phyloP scores from a whole-genome alignment of 768 basidiomycete species.

The Inosperma sp. region DNA sequence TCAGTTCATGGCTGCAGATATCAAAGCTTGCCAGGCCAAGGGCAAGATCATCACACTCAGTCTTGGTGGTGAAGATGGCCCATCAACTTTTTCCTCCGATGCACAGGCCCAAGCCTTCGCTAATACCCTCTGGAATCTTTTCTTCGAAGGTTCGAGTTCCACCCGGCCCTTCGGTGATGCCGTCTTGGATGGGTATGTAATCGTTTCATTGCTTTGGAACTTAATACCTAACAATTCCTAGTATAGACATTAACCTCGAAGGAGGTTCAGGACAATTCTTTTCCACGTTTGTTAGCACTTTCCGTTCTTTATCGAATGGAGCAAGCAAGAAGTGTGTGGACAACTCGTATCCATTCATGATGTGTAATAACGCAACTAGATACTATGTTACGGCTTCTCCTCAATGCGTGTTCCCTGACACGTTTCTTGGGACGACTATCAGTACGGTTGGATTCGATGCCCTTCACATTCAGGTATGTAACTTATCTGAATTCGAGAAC shows the following conservation, averaged over 20 bases:
- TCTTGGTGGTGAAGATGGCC: conserved; percentile 51
- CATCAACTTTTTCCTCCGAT: conserved; percentile 47
- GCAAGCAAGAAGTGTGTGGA: conserved; percentile 44
- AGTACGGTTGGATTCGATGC: conserved; percentile 61
- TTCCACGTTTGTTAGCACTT: conserved; percentile 43
- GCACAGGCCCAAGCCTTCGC: conserved; percentile 50
- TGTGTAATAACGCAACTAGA: too few species aligned
- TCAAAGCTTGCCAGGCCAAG: conserved; percentile 53
- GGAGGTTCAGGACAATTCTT: conserved; percentile 46
- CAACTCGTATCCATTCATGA: not conserved
- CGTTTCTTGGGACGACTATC: conserved; percentile 47
- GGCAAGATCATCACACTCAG: conserved; percentile 49
- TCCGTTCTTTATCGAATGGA: conserved; percentile 40
- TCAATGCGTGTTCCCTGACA: conserved; percentile 61
- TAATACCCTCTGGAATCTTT: conserved; percentile 60
- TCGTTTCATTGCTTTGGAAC: not conserved
- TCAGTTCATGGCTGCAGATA: conserved; percentile 48
- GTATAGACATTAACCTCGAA: conserved; percentile 63
- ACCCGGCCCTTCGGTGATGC: conserved; percentile 61
- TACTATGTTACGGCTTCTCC: conserved; percentile 55
- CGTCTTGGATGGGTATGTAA: conserved; percentile 54
- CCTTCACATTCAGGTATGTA: conserved; percentile 55
- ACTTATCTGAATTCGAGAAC: too few species aligned
- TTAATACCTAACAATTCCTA: conserved; percentile 12
- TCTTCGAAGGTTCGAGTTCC: conserved; percentile 55